These are phyloP conservation scores for Kwoniella shandongensis DNA, from an alignment of 768 basidiomycete genomes.

Conservation along the genomic window DNA sequence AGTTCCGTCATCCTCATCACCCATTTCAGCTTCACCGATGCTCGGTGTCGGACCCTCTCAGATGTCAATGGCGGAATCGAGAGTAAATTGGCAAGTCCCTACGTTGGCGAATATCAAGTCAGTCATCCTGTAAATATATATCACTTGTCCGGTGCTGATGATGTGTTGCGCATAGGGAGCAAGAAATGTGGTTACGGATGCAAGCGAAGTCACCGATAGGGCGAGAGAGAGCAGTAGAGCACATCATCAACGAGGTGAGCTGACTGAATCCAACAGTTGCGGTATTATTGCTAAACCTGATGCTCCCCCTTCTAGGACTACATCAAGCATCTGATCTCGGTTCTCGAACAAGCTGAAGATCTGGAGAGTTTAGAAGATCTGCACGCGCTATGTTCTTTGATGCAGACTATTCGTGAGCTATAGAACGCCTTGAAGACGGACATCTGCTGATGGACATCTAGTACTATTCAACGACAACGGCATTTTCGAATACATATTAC, in stretches of 20 bases:
- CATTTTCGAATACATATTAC: constrained; percentile 90
- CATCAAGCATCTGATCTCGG: constrained; percentile 78
- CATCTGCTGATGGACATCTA: constrained; percentile 45
- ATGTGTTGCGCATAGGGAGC: constrained; percentile 23
- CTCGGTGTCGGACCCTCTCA: constrained; percentile 9
- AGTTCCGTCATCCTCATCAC: constrained; percentile 39
- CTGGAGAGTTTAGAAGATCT: constrained; percentile 85
- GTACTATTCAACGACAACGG: constrained; percentile 93
- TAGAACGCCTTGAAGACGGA: background rate
- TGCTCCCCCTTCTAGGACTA: constrained; percentile 63
- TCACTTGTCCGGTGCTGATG: constrained; percentile 7
- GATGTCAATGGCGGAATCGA: constrained; percentile 10
- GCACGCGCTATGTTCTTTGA: constrained; percentile 84
- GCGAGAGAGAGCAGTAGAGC: constrained; percentile 84
- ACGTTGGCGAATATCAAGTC: constrained; percentile 45
- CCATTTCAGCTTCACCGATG: constrained; percentile 31
- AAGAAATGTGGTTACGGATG: constrained; percentile 41
- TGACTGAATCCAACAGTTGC: background rate
- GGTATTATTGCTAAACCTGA: background rate
- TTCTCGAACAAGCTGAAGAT: constrained; percentile 87
- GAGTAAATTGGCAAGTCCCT: constrained; percentile 34
- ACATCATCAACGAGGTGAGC: constrained; percentile 61
- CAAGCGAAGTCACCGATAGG: constrained; percentile 69
- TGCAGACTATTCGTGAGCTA: constrained; percentile 85
- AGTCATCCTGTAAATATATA: constrained; percentile 1